Percentiles rank a stretch among this genome's conserved stretches.
phyloP scores from a whole-genome alignment of 306 rosid species.

The Crotalaria pallida region DNA sequence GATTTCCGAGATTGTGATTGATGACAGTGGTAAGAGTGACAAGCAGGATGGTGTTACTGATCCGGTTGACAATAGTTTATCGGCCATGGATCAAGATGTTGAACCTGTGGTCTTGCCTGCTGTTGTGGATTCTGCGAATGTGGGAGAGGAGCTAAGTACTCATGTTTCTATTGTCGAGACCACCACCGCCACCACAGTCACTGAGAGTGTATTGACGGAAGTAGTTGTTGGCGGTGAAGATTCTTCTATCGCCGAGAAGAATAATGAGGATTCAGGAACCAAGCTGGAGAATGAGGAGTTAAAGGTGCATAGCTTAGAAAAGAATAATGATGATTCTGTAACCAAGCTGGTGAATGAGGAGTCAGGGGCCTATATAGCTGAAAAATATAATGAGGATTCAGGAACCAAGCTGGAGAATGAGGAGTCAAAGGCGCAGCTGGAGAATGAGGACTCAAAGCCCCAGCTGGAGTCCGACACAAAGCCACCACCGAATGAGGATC shows the following conservation, averaged over 20 bases:
- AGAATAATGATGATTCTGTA: slow-evolving; percentile 35
- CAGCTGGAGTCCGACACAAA: slow-evolving; percentile 50
- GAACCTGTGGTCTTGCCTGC: slow-evolving; percentile 32
- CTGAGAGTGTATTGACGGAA: slow-evolving; percentile 42
- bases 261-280: slow-evolving; percentile 31
- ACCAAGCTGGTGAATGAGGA: slow-evolving; percentile 40
- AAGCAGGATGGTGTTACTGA: slow-evolving; percentile 18
- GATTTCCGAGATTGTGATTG: slow-evolving; percentile 19
- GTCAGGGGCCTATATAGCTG: slow-evolving; percentile 26
- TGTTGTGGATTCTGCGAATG: slow-evolving; percentile 28
- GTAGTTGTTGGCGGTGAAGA: slow-evolving; percentile 31
- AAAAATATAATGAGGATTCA: slow-evolving; percentile 36
- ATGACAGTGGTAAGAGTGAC: slow-evolving; percentile 21
- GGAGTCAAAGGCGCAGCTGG: slow-evolving; percentile 42
- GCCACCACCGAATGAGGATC: slow-evolving; percentile 42
- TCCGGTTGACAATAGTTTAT: slow-evolving; percentile 32
- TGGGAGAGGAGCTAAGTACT: slow-evolving; percentile 29
- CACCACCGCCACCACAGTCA: slow-evolving; percentile 8
- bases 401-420: slow-evolving; percentile 40
- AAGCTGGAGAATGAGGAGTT: slow-evolving; percentile 39
- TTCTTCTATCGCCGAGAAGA: too few species aligned
- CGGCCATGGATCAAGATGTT: slow-evolving; percentile 29
- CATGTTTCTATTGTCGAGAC: slow-evolving; percentile 37
- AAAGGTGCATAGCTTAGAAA: slow-evolving; percentile 32
- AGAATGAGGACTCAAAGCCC: slow-evolving; percentile 39